Evolutionary conservation across 306 rosid genomes (phyloP), one percentile per base, ranked within the genome.

Genomic region (Quercus ilex): DNA sequence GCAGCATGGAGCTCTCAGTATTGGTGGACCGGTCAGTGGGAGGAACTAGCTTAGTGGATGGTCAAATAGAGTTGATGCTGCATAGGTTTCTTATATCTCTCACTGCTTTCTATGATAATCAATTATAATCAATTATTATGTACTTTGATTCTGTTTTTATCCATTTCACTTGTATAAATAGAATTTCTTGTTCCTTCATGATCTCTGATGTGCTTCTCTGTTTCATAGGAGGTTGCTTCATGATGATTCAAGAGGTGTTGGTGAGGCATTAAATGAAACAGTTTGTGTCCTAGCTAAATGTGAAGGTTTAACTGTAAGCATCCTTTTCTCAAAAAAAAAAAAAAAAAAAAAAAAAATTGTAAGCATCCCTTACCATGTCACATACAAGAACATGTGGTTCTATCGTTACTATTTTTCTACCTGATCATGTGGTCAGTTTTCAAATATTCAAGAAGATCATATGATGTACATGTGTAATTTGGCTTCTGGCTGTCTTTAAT

Each of bases 211-310:
- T 51, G 71, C 75, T 80, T 67, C 77, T n/a, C 52, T 67, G 52
- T 67, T 31, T 19, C 51, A 18, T 78, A 95, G 99, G 99, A 93
- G 99, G 84, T 78, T 93, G 57, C 71, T 91, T 69, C 70, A 70
- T 73, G 99, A 95, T 83, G 99, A 95, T 76, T 80, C 88, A 46
- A 91, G 97, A 87, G 98, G 98, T 33, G 99, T 95, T 68, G 93
- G 5, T 1, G 99, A 95, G 87, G 89, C 94, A 73, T 79, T 95
- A 33, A 93, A 93, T 77, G 97, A 95, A 89, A 93, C 93, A 43
- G 96, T 93, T 76, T 95, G 98, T 78, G 51, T 90, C 65, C 67
- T 53, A 23, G 21, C 90, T 33, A 83, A 88, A 49, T 95, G 99
- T 86, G 71, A 70, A 6, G 99, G 99, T 68, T 87, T 93, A 74